Percentiles rank a stretch among this genome's conserved stretches.
Evolutionary conservation across 2,329 filamentous ascomycete genomes (phyloP).

Genomic region (Cladosporium cucumerinum): DNA sequence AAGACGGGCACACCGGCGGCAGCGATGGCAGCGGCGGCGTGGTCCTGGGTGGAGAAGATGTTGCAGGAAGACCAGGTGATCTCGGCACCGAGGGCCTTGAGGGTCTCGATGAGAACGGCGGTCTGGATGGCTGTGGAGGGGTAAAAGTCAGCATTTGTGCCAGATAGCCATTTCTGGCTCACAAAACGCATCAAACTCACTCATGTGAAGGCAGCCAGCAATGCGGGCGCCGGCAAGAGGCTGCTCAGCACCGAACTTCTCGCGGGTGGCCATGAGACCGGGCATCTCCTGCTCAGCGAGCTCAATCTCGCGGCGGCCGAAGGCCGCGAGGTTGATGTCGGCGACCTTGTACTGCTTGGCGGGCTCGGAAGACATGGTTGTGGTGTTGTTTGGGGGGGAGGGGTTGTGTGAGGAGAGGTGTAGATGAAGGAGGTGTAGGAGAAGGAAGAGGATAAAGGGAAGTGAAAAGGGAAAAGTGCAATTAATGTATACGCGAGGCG

Average conservation of each 20-base stretch:
- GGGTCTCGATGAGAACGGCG: constrained; percentile 97
- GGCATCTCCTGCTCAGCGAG: constrained; percentile 91
- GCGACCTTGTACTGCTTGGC: constrained; percentile 57
- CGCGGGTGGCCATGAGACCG: constrained; percentile 91
- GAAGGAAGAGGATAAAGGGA: neutral
- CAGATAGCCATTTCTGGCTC: neutral
- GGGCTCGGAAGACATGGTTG: constrained; percentile 14
- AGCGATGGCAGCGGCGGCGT: constrained; percentile 95
- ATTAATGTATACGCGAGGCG: constrained; percentile 2
- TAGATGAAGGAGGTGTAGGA: neutral
- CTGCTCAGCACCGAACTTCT: constrained; percentile 89
- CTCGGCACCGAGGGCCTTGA: constrained; percentile 90
- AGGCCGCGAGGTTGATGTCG: constrained; percentile 93
- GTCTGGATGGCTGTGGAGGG: constrained; percentile 77
- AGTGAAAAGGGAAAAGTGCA: neutral
- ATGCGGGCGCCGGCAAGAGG: constrained; percentile 92
- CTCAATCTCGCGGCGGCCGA: constrained; percentile 98
- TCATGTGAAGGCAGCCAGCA: constrained; percentile 98
- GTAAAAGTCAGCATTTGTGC: constrained; percentile 19
- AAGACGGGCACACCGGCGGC: constrained; percentile 87
- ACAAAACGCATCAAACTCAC: constrained; percentile 42
- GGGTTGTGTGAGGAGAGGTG: neutral
- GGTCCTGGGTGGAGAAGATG: constrained; percentile 99
- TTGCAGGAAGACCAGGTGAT: constrained; percentile 99
- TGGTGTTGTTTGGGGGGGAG: constrained; percentile 11